Base-by-base conservation (phyloP, 257 asterid genomes). In the Solanum peruvianum region DNA sequence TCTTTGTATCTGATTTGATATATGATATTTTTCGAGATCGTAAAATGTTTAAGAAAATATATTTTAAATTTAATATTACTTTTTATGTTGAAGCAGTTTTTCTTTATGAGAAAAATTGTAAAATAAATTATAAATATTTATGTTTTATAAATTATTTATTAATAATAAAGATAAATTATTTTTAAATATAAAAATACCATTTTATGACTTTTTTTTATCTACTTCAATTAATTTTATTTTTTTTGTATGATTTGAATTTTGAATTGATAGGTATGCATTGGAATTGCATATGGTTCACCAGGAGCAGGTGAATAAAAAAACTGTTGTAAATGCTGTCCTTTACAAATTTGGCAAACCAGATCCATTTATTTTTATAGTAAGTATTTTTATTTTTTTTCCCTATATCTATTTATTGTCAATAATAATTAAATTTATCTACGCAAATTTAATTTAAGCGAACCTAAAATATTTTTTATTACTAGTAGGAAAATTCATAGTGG, bases 211-310 rank as follows among this genome's bases (percentile, higher is more conserved):
- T 72, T 86, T 25, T 29, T 37, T 37, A 27, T 37, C 23, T 11
- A 3, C 23, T 37, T 27, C 25, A n/a, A 8, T 33, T n/a, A n/a
- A n/a, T 27, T 27, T 27, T 69, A 1, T 2, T 31, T 6, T 25
- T 42, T 56, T 35, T 39, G 44, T 42, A 83, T 80, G 6, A 62
- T 49, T 87, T 41, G 83, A 69, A 21, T 64, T 33, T 33, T 33
- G 35, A 33, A 33, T 33, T 33, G 0, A 85, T 86, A 94, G 98
- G 91, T 94, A 91, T 37, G 97, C 85, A 67, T 78, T 95, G 94
- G 98, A 95, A 90, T 5, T 93, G 71, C 98, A 95, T 86, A 60
- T 94, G 93, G 97, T 95, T 86, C 98, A 95, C 90, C 80, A 13
- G 83, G 92, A 86, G 14, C 88, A 90, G 9, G 90, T 86, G 73